Base-by-base conservation (phyloP, 2,329 filamentous ascomycete genomes). In the Pestalotiopsis sp. region DNA sequence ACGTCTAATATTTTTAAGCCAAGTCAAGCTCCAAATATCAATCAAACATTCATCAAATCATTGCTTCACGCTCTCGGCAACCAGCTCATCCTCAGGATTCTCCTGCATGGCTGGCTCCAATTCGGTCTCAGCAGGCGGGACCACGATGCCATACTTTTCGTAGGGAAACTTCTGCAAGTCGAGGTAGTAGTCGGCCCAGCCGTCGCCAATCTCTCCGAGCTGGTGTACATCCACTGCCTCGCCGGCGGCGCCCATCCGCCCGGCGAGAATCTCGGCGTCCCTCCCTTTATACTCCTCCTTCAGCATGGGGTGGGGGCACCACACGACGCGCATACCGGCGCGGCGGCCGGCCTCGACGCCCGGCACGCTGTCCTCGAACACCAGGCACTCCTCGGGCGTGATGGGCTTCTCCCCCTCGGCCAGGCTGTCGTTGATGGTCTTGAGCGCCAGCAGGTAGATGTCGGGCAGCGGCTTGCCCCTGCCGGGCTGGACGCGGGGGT, bases 381-480 rank as follows among this genome's bases (percentile, higher is more conserved):
- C 96, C 17, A 99, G 85, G 78, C 96, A 98, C 80, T 98, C 95
- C 73, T 93, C 92, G 0, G 94, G 94, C 66, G 78, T 85, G 71
- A 99, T 91, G 69, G 87, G 82, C 72, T 86, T 82, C 65, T 92
- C 90, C 52, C 88, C 89, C 3, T 85, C 81, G 0, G 84, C 82
- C 6, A 97, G 84, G 17, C 89, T 89, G 58, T 88, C 88, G 80
- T 99, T 99, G 78, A 99, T 91, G 3, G 91, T 93, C 80, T 92
- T 85, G 67, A 99, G 84, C 0, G 96, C 95, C 0, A 98, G 85
- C 9, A 97, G 82, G 80, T 97, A 98, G 73, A 99, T 99, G 81
- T 99, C 95, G 0, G 95, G 96, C 39, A 95, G 87, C 0, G 96
- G 96, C 82, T 99, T 99, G 13, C 96, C 96, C n/a, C 94, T 85